Evolutionary conservation across 208 protist genomes (phyloP), one percentile per base, ranked within the genome.

Genomic region (Kentomonas sorsogonicus): DNA sequence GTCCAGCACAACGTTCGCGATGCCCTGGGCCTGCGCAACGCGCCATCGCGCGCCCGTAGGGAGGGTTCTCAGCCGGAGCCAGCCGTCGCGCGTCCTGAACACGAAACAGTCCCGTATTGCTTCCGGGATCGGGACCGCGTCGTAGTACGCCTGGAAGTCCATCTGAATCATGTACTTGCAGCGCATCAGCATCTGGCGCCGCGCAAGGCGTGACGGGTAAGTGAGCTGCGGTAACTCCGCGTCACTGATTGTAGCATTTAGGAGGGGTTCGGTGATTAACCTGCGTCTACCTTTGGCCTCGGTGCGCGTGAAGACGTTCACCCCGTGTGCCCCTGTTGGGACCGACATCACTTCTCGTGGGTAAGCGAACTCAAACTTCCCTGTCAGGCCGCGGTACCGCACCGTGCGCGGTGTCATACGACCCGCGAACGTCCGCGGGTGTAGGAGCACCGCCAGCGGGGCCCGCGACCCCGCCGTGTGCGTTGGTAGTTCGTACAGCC

Each of bases 91-190:
- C 6, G 47, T 63, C 11, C 53, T 30, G 38, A 71, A 65, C 2
- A 71, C 65, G 36, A 60, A 71, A 16, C 36, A 43, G 50, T 71
- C 60, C 7, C 58, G 47, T 4, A 48, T 40, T 1, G 23, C 22
- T 39, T 59, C 48, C 3, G 52, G 41, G 13, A 69, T 46, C 1
- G 53, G 68, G 22, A 59, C 69, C 9, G 60, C 31, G 60, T 74
- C 68, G 62, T 74, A 74, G 26, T 61, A 69, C 5, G 62, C 61
- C 50, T 69, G 62, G 39, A 74, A 74, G 29, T 74, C 55, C 13
- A 63, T 63, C 41, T 74, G 62, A 1, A 69, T 38, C 59, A 74
- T 66, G 48, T 74, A 66, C 22, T 51, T 31, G 9, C 53, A 38
- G 3, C 52, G 20, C 16, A 48, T 30, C 50, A 59, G 58, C n/a